phyloP scores from a whole-genome alignment of 2,329 filamentous ascomycete genomes.

The Botryotinia calthae region DNA sequence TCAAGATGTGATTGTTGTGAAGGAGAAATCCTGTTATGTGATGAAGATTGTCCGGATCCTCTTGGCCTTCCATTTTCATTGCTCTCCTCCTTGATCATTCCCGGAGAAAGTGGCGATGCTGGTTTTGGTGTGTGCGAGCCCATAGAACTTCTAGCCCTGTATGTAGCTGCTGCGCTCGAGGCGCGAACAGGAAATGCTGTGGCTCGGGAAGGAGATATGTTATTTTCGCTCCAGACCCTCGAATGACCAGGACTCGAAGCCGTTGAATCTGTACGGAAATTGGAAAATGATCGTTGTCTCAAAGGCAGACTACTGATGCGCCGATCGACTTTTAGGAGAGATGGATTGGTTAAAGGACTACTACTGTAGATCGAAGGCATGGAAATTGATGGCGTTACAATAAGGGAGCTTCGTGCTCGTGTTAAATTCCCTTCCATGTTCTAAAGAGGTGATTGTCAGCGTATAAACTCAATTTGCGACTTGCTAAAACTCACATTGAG shows the following conservation, averaged over 20 bases:
- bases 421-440: conserved; percentile 91
- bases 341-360: conserved; percentile 41
- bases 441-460: conserved; percentile 46
- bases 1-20: conserved; percentile 44
- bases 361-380: conserved; percentile 45
- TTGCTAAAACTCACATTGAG: conserved; percentile 64
- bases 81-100: conserved; percentile 22
- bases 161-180: conserved; percentile 60
- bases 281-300: conserved; percentile 29
- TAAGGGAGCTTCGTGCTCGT: conserved; percentile 69
- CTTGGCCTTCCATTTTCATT: conserved; percentile 21
- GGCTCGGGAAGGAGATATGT: conserved; percentile 46
- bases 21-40: conserved; percentile 29
- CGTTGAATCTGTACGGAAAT: conserved; percentile 29
- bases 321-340: conserved; percentile 30
- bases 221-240: conserved; percentile 61
- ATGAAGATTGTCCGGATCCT: conserved; percentile 23
- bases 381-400: conserved; percentile 50
- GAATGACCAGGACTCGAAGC: conserved; percentile 50
- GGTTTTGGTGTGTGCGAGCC: conserved; percentile 18
- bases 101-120: conserved; percentile 22
- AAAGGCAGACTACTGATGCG: conserved; percentile 25
- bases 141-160: conserved; percentile 39
- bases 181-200: conserved; percentile 53
- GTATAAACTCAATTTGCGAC: neutral